These are phyloP conservation scores for Beauveria asiatica DNA, from an alignment of 2,329 filamentous ascomycete genomes.

Conservation along the genomic window DNA sequence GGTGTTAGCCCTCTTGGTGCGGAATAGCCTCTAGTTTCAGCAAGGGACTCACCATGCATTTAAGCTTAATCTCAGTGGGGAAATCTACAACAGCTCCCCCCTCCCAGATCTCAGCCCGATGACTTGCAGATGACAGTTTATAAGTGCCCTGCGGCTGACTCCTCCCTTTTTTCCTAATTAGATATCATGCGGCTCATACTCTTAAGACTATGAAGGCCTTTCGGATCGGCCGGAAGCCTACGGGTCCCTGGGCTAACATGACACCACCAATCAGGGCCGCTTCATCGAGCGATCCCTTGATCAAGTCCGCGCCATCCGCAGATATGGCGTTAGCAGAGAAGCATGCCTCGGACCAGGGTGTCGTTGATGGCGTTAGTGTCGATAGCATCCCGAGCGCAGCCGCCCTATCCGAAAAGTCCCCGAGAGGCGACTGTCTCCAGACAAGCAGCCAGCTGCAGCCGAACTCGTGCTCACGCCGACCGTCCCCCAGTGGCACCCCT, in stretches of 20 bases:
- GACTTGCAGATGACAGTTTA: not conserved
- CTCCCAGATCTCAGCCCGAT: not conserved
- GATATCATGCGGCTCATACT: conserved; percentile 48
- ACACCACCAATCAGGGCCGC: conserved; percentile 47
- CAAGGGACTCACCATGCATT: not conserved
- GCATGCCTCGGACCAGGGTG: not conserved
- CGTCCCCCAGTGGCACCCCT: not conserved
- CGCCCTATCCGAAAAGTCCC: not conserved
- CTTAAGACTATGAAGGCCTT: conserved; percentile 50
- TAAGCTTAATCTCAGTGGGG: conserved; percentile 6
- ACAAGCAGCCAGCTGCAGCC: conserved; percentile 1
- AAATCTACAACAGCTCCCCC: not conserved
- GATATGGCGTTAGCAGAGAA: not conserved
- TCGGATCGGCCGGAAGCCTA: conserved; percentile 48
- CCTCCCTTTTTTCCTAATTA: conserved; percentile 24
- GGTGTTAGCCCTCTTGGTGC: not conserved
- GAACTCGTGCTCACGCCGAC: not conserved
- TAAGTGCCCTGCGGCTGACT: not conserved
- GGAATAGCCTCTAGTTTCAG: conserved; percentile 5
- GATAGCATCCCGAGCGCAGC: not conserved
- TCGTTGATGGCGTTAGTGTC: not conserved
- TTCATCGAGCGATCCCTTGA: conserved; percentile 14
- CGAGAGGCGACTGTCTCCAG: not conserved
- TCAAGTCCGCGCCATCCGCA: not conserved
- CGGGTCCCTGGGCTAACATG: conserved; percentile 47